Conservation (phyloP, 768 basidiomycete genomes). For the Pisolithus microcarpus region DNA sequence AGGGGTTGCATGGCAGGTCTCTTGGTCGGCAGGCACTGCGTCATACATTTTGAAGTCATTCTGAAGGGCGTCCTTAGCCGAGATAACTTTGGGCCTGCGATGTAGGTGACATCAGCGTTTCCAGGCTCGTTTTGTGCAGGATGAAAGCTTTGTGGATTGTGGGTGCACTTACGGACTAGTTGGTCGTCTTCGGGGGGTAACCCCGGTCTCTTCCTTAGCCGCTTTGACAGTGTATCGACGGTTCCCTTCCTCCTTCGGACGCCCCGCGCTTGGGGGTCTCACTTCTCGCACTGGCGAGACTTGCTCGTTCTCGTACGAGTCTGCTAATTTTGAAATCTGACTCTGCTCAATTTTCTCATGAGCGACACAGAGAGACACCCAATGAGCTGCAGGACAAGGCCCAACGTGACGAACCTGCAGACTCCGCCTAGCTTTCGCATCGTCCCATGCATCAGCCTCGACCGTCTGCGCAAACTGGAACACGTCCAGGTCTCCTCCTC, state of each 20-base stretch:
- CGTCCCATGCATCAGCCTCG: conserved; percentile 61
- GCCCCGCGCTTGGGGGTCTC: conserved; percentile 4
- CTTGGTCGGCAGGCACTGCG: conserved; percentile 45
- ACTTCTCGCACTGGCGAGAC: conserved; percentile 12
- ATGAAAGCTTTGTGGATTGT: not conserved
- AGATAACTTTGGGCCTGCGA: conserved; percentile 50
- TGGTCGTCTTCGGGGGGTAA: conserved; percentile 18
- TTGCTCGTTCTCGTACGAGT: conserved; percentile 11
- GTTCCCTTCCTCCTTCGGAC: conserved; percentile 30
- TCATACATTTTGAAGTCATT: conserved; percentile 64
- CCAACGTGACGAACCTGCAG: conserved; percentile 47
- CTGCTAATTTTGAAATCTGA: conserved; percentile 48
- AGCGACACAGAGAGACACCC: not conserved
- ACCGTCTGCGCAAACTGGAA: conserved; percentile 81
- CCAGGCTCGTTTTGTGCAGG: too few species aligned
- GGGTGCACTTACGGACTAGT: conserved; percentile 36
- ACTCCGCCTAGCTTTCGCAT: conserved; percentile 46
- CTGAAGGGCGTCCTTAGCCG: conserved; percentile 41
- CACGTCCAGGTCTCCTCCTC: conserved; percentile 42
- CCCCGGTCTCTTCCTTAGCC: conserved; percentile 8
- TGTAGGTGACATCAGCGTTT: not conserved
- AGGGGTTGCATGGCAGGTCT: conserved; percentile 22
- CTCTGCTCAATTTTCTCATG: conserved; percentile 31
- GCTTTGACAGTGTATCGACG: conserved; percentile 46
- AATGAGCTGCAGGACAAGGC: not conserved